Percentiles rank a stretch among this genome's conserved stretches.
Evolutionary conservation across 108 stramenopile species (phyloP).

Genomic region (Skeletonema potamos): DNA sequence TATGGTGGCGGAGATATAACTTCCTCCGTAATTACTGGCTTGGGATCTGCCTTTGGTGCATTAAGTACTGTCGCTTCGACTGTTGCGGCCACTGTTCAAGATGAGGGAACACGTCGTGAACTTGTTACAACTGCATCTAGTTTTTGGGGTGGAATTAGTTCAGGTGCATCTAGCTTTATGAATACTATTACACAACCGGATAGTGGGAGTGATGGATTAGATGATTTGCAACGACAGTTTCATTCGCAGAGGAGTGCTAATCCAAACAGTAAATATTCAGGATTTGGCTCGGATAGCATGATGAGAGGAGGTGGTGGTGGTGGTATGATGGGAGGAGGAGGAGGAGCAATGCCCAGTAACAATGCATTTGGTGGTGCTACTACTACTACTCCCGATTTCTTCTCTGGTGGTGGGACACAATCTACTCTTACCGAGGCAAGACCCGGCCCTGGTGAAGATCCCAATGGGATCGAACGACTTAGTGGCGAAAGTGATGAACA

Average conservation of each 20-base stretch:
- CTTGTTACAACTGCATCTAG: conserved; percentile 53
- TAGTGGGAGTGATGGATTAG: conserved; percentile 67
- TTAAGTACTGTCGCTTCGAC: conserved; percentile 34
- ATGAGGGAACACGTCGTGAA: conserved; percentile 44
- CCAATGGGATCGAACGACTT: conserved; percentile 84
- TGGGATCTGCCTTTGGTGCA: conserved; percentile 64
- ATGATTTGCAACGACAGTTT: conserved; percentile 70
- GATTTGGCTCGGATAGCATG: conserved; percentile 71
- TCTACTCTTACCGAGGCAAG: conserved; percentile 52
- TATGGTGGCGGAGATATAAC: conserved; percentile 45
- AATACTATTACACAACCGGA: conserved; percentile 57
- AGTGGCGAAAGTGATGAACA: conserved; percentile 90
- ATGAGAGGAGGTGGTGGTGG: conserved; percentile 18
- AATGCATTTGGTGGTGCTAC: neutral
- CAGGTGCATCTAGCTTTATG: conserved; percentile 58
- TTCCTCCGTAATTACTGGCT: conserved; percentile 50
- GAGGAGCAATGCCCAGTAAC: conserved; percentile 7
- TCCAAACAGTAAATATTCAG: conserved; percentile 66
- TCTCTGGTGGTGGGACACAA: conserved; percentile 3
- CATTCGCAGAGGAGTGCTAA: conserved; percentile 58
- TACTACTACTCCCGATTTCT: conserved; percentile 6
- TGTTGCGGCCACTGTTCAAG: conserved; percentile 45
- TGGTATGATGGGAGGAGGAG: conserved; percentile 6
- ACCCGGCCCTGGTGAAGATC: conserved; percentile 77
- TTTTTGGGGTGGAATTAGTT: conserved; percentile 76